phyloP scores from a whole-genome alignment of 1,139 yeast species.

The Candida tetrigidarum region DNA sequence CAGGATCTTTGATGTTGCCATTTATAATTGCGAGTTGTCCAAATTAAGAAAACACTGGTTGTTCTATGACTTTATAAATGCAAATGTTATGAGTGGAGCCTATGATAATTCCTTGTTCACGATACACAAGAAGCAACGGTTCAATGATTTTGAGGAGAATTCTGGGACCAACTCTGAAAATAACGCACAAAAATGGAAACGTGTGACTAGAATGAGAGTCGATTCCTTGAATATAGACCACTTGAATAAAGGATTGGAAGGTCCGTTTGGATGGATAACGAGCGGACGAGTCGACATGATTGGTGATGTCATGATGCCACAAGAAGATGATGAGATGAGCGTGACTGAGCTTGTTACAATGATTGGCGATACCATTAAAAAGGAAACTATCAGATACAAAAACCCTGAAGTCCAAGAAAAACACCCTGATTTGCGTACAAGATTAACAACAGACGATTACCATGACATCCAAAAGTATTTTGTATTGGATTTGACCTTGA shows the following conservation, averaged over 20 bases:
- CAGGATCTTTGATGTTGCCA: slow-evolving; percentile 83
- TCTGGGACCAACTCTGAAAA: background rate
- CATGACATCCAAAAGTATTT: slow-evolving; percentile 56
- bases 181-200: slow-evolving; percentile 45
- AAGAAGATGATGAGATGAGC: slow-evolving; percentile 52
- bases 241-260: slow-evolving; percentile 84
- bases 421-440: slow-evolving; percentile 34
- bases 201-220: slow-evolving; percentile 78
- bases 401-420: slow-evolving; percentile 39
- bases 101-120: slow-evolving; percentile 94
- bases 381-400: slow-evolving; percentile 43
- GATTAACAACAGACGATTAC: slow-evolving; percentile 30
- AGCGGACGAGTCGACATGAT: slow-evolving; percentile 90
- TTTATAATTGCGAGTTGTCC: slow-evolving; percentile 83
- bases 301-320: slow-evolving; percentile 87
- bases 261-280: slow-evolving; percentile 97
- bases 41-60: slow-evolving; percentile 90
- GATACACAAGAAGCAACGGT: slow-evolving; percentile 74
- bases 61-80: slow-evolving; percentile 82
- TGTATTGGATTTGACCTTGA: slow-evolving; percentile 76
- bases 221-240: slow-evolving; percentile 89
- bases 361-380: slow-evolving; percentile 44
- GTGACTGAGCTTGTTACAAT: slow-evolving; percentile 43
- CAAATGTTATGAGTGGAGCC: slow-evolving; percentile 85
- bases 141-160: slow-evolving; percentile 38